Evolutionary conservation across 495 filamentous ascomycete genomes (phyloP).

Genomic region (Trichoderma reesei): DNA sequence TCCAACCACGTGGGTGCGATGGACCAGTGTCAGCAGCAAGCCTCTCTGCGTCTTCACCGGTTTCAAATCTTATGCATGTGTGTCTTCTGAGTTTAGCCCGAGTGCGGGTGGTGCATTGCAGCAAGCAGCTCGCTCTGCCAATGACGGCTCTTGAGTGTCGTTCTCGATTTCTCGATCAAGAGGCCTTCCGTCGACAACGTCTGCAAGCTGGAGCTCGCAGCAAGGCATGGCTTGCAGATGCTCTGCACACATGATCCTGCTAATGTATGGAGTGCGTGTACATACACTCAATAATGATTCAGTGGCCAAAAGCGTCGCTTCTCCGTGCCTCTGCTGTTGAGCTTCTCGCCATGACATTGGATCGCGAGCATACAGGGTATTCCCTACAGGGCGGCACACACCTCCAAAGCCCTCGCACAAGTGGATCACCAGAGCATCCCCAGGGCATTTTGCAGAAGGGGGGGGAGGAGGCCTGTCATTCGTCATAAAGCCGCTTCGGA

Average conservation of each 20-base stretch:
- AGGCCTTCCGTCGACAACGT: too few species aligned
- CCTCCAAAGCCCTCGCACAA: background rate
- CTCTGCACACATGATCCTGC: too few species aligned
- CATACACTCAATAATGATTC: too few species aligned
- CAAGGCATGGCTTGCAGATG: too few species aligned
- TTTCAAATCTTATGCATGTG: slow-evolving; percentile 5
- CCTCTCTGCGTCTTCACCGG: background rate
- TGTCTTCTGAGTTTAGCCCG: background rate
- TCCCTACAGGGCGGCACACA: background rate
- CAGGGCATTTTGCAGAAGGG: too few species aligned
- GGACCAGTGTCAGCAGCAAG: slow-evolving; percentile 6
- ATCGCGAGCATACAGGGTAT: background rate
- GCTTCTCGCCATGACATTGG: too few species aligned
- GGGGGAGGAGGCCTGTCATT: background rate
- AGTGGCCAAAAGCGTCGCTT: too few species aligned
- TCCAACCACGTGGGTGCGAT: slow-evolving; percentile 3
- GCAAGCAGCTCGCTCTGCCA: background rate
- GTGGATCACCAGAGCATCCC: background rate
- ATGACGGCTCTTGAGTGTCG: background rate
- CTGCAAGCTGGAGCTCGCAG: too few species aligned
- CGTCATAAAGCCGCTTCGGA: background rate
- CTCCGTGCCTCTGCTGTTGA: too few species aligned
- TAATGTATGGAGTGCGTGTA: too few species aligned
- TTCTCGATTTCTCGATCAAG: too few species aligned
- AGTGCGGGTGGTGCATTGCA: too few species aligned